A percentile compares a stretch with the other conserved stretches of the same genome.
phyloP scores from a whole-genome alignment of 768 basidiomycete genomes.

The Mycena capillaripes region DNA sequence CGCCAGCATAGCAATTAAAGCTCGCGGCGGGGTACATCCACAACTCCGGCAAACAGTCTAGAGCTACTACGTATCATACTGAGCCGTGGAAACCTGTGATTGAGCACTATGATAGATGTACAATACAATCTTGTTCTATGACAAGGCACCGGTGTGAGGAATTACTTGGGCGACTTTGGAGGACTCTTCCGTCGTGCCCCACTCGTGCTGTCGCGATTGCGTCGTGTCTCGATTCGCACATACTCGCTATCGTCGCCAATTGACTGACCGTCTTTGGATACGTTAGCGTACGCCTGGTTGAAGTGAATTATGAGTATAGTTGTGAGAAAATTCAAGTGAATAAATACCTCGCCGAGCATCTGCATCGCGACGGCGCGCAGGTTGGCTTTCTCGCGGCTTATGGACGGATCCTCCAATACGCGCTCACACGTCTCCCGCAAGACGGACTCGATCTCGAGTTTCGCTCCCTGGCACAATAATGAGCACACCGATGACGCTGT shows the following conservation, averaged over 20 bases:
- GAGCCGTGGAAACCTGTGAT: background rate
- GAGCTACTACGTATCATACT: background rate
- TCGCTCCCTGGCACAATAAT: slow-evolving; percentile 65
- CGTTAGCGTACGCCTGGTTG: slow-evolving; percentile 39
- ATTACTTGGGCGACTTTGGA: slow-evolving; percentile 11
- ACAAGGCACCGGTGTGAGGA: too few relatives aligned
- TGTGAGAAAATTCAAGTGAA: background rate
- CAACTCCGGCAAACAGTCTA: background rate
- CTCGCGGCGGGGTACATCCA: background rate
- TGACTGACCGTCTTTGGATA: slow-evolving; percentile 29
- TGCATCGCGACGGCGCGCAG: slow-evolving; percentile 87
- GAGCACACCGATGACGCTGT: too few relatives aligned
- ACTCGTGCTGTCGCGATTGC: slow-evolving; percentile 56
- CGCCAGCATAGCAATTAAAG: slow-evolving; percentile 24
- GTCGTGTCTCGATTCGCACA: slow-evolving; percentile 84
- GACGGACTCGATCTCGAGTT: slow-evolving; percentile 92
- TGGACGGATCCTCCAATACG: slow-evolving; percentile 70
- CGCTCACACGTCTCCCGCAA: slow-evolving; percentile 91
- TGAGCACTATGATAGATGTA: slow-evolving; percentile 24
- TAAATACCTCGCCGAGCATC: slow-evolving; percentile 75
- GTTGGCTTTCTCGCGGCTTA: slow-evolving; percentile 71
- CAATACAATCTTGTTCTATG: slow-evolving; percentile 16
- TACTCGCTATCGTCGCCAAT: slow-evolving; percentile 80
- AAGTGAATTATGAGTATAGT: background rate
- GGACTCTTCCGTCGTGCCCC: slow-evolving; percentile 14